phyloP scores from a whole-genome alignment of 257 asterid genomes.

The Solanum piurae region DNA sequence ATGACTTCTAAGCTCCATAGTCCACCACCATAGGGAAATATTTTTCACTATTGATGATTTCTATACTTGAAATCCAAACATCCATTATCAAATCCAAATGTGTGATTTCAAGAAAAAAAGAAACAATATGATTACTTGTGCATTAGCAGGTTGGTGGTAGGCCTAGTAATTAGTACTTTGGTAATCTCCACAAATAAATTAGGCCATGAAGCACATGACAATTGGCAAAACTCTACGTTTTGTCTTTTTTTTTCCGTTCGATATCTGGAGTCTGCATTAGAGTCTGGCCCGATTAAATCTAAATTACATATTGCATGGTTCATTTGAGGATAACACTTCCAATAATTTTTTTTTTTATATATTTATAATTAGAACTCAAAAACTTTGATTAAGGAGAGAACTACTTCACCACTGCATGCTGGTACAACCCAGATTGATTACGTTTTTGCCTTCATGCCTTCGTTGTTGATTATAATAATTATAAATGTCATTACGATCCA shows the following conservation, averaged over 20 bases:
- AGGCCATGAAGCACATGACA: not conserved
- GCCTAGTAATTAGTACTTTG: not conserved
- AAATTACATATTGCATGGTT: no score
- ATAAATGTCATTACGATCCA: not conserved
- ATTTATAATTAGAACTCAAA: no score
- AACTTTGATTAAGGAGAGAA: fast-evolving
- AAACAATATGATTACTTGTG: not conserved
- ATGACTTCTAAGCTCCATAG: no score
- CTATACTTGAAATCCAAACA: not conserved
- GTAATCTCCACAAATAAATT: not conserved
- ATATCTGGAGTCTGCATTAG: not conserved
- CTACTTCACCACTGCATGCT: not conserved
- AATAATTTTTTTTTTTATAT: no score
- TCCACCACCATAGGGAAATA: not conserved
- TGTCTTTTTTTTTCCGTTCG: no score
- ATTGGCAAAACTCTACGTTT: not conserved
- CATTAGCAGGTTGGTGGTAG: not conserved
- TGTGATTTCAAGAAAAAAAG: not conserved
- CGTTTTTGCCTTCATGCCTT: not conserved
- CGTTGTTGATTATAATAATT: not conserved
- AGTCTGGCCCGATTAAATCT: fast-evolving
- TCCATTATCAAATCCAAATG: not conserved
- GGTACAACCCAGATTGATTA: not conserved
- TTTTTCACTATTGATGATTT: not conserved
- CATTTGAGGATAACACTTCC: fast-evolving